phyloP scores from a whole-genome alignment of 805 yeast genomes.

The Wilhelminamyces savonicus region DNA sequence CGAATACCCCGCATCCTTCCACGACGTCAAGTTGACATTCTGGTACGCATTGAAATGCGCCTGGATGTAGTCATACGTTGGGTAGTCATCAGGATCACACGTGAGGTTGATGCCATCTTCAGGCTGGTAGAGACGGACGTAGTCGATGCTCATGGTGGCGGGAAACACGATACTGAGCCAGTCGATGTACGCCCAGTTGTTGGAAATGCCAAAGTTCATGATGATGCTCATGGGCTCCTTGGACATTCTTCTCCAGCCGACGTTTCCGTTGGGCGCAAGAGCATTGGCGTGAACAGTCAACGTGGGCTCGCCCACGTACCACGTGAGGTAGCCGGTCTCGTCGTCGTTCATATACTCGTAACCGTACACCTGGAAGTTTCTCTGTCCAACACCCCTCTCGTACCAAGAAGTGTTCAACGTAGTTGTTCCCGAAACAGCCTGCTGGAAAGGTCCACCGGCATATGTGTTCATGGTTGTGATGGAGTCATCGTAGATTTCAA shows the following conservation, averaged over 20 bases:
- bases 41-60: conserved; percentile 63
- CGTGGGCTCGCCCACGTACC: conserved; percentile 85
- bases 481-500: conserved; percentile 63
- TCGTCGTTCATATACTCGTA: conserved; percentile 70
- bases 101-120: conserved; percentile 50
- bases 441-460: conserved; percentile 91
- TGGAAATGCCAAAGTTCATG: conserved; percentile 84
- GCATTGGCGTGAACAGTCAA: conserved; percentile 68
- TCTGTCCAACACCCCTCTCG: conserved; percentile 49
- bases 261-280: conserved; percentile 84
- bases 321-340: conserved; percentile 66
- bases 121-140: conserved; percentile 91
- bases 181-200: conserved; percentile 89
- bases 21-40: conserved; percentile 63
- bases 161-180: conserved; percentile 84
- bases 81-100: conserved; percentile 83
- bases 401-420: conserved; percentile 82
- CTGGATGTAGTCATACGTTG: conserved; percentile 79
- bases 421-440: conserved; percentile 81
- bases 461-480: conserved; percentile 80
- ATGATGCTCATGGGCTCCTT: conserved; percentile 92
- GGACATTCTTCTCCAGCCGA: conserved; percentile 74
- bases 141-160: conserved; percentile 66
- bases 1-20: conserved; percentile 68
- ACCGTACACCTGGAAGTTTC: conserved; percentile 65